Evolutionary conservation across 1,139 yeast species (phyloP), one percentile per base, ranked within the genome.

Genomic region (Yamadazyma conglobata): DNA sequence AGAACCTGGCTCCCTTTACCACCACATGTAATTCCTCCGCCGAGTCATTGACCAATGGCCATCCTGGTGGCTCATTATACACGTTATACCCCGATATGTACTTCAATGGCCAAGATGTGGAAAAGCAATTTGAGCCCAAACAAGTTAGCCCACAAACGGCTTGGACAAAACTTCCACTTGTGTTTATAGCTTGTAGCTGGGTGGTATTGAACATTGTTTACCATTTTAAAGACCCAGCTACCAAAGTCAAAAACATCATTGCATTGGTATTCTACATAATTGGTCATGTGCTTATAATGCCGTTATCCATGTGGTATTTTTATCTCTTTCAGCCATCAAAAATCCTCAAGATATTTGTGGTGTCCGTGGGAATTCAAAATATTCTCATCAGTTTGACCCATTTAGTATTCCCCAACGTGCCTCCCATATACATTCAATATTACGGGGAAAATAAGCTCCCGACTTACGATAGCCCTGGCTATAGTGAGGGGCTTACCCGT

Each of bases 281-380:
- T 17, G 64, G 76, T 23, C 87, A 79, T 50, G 60, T 79, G 27
- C 62, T 72, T 15, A 75, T 70, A 4, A 84, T 86, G 1, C 69
- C 79, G n/a, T 50, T 77, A 35, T 76, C 82, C 0, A 73, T 80
- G 1, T 67, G 77, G 19, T 79, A 79, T 58, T 58, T 79, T 9
- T 79, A 79, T 47, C 71, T 77, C n/a, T 79, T 78, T 61, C 83
- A 77, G 34, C 67, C 78, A 1, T 82, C 80, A 8, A 84, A 82
- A 1, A 71, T 75, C 0, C 34, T 77, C 9, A 73, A 68, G 40
- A 58, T 64, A 41, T 79, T 77, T 42, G 60, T 75, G 1, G 45
- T 70, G 19, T 69, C 76, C 1, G 46, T 79, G 22, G 86, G 87
- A 2, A 33, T 64, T 13, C 85, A 78, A 49, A 79, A 79, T 44